Percentiles rank a stretch among this genome's conserved stretches.
Evolutionary conservation across 805 yeast species (phyloP).

Genomic region (Cyberlindnera bimundalis): DNA sequence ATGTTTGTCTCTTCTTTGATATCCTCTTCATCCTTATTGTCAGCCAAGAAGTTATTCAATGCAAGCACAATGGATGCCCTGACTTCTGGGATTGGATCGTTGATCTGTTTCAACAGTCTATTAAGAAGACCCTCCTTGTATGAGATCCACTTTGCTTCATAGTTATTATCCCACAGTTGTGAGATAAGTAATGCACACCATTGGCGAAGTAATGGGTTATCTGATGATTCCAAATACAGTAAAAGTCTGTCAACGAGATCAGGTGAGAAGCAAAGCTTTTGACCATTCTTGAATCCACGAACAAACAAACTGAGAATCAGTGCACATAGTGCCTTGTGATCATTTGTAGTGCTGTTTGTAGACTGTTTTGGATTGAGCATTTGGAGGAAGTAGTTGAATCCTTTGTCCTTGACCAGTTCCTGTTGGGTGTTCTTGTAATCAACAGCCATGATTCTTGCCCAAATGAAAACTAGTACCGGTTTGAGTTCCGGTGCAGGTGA

Average conservation of each 20-base stretch:
- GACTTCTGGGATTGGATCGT: conserved; percentile 94
- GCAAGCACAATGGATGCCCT: conserved; percentile 80
- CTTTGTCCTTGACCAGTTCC: conserved; percentile 87
- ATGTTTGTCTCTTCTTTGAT: conserved; percentile 63
- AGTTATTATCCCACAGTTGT: conserved; percentile 67
- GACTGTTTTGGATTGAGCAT: conserved; percentile 54
- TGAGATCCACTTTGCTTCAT: conserved; percentile 72
- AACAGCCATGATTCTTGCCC: conserved; percentile 98
- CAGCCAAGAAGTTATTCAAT: conserved; percentile 63
- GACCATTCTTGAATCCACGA: conserved; percentile 75
- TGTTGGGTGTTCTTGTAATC: conserved; percentile 88
- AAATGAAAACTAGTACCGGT: conserved; percentile 90
- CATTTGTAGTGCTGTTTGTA: conserved; percentile 36
- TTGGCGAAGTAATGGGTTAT: conserved; percentile 82
- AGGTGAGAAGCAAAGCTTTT: conserved; percentile 69
- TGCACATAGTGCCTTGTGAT: conserved; percentile 94
- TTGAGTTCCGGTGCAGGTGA: conserved; percentile 94
- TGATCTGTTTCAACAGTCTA: conserved; percentile 52
- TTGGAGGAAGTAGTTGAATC: conserved; percentile 80
- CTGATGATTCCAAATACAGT: conserved; percentile 64
- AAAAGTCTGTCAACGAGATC: conserved; percentile 69
- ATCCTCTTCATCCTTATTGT: conserved; percentile 41
- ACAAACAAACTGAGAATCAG: conserved; percentile 84
- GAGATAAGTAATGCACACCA: conserved; percentile 85
- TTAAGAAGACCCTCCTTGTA: conserved; percentile 60